Base-by-base conservation (phyloP, 495 filamentous ascomycete species). In the Lasiosphaeria hispida region DNA sequence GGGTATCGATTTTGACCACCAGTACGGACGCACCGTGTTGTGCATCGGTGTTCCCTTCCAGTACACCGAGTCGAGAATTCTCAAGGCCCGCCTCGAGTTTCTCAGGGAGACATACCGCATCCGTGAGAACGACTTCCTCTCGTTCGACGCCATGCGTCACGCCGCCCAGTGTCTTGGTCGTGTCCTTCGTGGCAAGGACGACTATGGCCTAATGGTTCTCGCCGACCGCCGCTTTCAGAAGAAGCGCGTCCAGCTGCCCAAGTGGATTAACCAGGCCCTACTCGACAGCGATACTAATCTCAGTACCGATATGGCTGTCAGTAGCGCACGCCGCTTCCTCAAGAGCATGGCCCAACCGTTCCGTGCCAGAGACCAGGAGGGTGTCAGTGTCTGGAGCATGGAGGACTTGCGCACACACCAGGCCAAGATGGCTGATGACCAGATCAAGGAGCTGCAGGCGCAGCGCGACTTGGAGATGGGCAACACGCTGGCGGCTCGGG, bases 1-100 rank as follows among this genome's bases (percentile, higher is more conserved):
- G 64, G 95, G 95, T 42, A 97, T 99, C 53, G 95, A 99, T 83
- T 99, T 99, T 65, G 95, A 99, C 69, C 94, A 99, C 65, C 92
- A 99, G 62, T 99, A 97, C 72, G 95, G 95, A 13, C 90, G 95
- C 57, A 94, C 93, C 1, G 95, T 99, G 77, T 68, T 99, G 10
- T 96, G 91, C 72, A 96, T 99, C 57, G 94, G 95, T 62, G 92
- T 97, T 4, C 95, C 95, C 0, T 99, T 97, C 77, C 95, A 99
- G 71, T 99, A 99, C 75, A 99, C 95, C 10, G 93, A 97, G 68
- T 97, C 93, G 1, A 86, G 94, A 34, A 97, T 99, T 58, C 80
- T 99, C 35, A 97, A 97, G 75, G 95, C 95, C 1, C 85, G 95
- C 7, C 85, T 99, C 15, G 91, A 97, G 69, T 99, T 99, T 71